Evolutionary conservation across 2,329 filamentous ascomycete species (phyloP).

Genomic region (Alternaria arborescens): DNA sequence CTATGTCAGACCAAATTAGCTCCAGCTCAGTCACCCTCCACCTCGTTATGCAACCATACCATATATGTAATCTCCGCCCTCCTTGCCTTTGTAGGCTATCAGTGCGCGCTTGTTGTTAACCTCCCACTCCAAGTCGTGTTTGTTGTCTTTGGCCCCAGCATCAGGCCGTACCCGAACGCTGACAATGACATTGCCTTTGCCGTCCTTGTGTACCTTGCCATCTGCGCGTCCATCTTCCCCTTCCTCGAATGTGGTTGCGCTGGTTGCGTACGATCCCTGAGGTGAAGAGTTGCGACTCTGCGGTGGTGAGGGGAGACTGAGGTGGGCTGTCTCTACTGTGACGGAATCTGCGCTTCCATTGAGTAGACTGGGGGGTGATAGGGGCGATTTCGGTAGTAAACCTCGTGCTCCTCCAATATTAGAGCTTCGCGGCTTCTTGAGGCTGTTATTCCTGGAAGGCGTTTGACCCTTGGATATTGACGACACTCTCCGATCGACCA

Average conservation of each 20-base stretch:
- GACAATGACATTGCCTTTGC: constrained; percentile 93
- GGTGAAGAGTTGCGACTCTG: constrained; percentile 92
- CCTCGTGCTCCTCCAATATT: constrained; percentile 43
- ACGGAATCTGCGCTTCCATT: constrained; percentile 82
- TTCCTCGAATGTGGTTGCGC: constrained; percentile 86
- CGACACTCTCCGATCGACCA: constrained; percentile 45
- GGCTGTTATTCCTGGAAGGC: constrained; percentile 46
- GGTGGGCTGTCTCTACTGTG: constrained; percentile 70
- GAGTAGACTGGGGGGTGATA: constrained; percentile 73
- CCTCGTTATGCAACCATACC: constrained; percentile 65
- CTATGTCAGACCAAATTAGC: constrained; percentile 57
- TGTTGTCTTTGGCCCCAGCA: constrained; percentile 68
- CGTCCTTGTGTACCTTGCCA: constrained; percentile 64
- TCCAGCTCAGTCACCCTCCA: constrained; percentile 12
- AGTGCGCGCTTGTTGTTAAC: constrained; percentile 85
- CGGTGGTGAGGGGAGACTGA: constrained; percentile 81
- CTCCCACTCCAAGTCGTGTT: constrained; percentile 85
- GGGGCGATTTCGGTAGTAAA: constrained; percentile 51
- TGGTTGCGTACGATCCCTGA: constrained; percentile 91
- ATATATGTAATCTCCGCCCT: constrained; percentile 87
- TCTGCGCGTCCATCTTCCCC: constrained; percentile 66
- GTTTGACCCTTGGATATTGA: constrained; percentile 34
- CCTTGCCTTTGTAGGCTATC: constrained; percentile 84
- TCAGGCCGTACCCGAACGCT: constrained; percentile 94
- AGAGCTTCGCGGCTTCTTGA: constrained; percentile 60